Percentiles rank a stretch among this genome's conserved stretches.
These are phyloP conservation scores for Wickerhamomyces chaumierensis DNA, from an alignment of 805 yeast genomes.

Conservation along the genomic window DNA sequence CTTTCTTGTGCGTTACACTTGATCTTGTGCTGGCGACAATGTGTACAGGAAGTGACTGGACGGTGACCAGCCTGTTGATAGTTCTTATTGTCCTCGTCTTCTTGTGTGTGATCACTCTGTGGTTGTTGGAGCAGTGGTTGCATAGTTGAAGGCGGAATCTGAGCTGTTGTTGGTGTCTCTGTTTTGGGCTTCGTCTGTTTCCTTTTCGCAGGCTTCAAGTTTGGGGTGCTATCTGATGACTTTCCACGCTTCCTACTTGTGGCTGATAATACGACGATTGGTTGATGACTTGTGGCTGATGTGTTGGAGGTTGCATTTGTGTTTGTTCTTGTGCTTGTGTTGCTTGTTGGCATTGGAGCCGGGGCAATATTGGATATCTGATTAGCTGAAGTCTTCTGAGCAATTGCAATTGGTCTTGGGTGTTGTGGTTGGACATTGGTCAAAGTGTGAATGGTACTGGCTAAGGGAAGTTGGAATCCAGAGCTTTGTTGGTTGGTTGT, in stretches of 20 bases:
- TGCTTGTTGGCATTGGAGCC: slow-evolving; percentile 4
- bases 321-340: too few species aligned
- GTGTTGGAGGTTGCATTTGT: too few species aligned
- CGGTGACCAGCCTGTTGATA: slow-evolving; percentile 47
- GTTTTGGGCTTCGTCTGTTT: slow-evolving; percentile 2
- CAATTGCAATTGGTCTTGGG: slow-evolving; percentile 1
- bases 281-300: slow-evolving; percentile 3
- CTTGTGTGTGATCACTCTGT: slow-evolving; percentile 1
- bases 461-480: neutral
- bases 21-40: slow-evolving; percentile 90
- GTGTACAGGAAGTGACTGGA: slow-evolving; percentile 89
- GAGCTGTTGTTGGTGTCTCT: slow-evolving; percentile 9
- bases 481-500: too few species aligned
- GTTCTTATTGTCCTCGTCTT: neutral
- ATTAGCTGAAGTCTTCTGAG: neutral
- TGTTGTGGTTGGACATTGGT: slow-evolving; percentile 1
- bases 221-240: neutral
- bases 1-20: slow-evolving; percentile 84
- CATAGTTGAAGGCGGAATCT: slow-evolving; percentile 8
- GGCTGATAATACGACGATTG: too few species aligned
- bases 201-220: slow-evolving; percentile 5
- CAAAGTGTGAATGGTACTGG: neutral
- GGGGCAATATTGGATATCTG: slow-evolving; percentile 1
- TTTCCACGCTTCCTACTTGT: slow-evolving; percentile 8
- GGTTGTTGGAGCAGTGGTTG: slow-evolving; percentile 3